Evolutionary conservation across 148 eudicot genomes (phyloP), one percentile per base, ranked within the genome.

Genomic region (Simmondsia chinensis): DNA sequence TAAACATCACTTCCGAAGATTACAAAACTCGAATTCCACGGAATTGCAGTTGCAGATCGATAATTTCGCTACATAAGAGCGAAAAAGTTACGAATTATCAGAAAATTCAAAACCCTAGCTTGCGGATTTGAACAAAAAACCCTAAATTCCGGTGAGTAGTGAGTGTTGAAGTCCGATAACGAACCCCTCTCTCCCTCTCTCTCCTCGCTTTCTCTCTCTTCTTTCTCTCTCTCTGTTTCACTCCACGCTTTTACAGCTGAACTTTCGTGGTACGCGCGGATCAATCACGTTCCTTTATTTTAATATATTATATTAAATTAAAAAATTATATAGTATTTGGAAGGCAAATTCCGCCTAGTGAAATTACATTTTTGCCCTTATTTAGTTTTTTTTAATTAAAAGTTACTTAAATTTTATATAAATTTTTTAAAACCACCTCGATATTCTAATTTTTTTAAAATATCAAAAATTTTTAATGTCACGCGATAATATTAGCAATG

Each of bases 151-250:
- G 73, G 70, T 48, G 51, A 72, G 71, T 48, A 32, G 54, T 51
- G 52, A 59, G 39, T 53, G 52, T 63, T 74, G 50, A 68, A 72
- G 60, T 80, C 94, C 94, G 86, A 68, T 54, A 69, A 70, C 76
- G 71, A 56, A 61, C 64, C 30, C 33, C 56, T 31, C 54, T 44
- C 46, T 66, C 43, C 19, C 50, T 54, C 19, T 22, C 54, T 54
- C 40, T 58, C 61, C 68, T 41, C 29, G 2, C 18, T 46, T n/a
- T 28, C 29, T 48, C 43, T 54, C 14, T 41, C 44, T 53, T 60
- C 50, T 54, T 62, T 70, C 59, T 29, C 37, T 63, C 46, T 54
- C 38, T 45, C 52, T 4, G 35, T 42, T 37, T 64, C 57, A 50
- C 49, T 69, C 59, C 25, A 53, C 34, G 58, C 33, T 50, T 18